Conservation (phyloP, 345 rosid genomes). For the Erodium maritimum region DNA sequence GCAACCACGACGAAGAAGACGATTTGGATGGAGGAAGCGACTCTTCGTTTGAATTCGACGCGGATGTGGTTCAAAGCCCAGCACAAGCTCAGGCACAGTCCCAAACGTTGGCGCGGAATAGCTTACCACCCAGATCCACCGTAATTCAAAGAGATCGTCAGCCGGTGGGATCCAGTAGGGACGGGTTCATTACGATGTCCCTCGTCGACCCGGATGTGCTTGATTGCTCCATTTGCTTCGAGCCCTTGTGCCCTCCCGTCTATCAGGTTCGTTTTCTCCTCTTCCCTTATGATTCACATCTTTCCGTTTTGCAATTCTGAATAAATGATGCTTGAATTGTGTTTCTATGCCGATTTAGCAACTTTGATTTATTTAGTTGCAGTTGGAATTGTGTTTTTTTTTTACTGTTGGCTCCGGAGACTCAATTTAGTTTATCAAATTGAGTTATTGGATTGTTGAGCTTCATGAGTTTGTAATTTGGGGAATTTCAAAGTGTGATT, state of each 20-base stretch:
- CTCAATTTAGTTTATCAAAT: background rate
- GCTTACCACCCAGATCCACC: background rate
- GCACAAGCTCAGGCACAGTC: background rate
- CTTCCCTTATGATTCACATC: background rate
- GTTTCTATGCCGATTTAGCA: background rate
- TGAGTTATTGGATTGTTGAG: background rate
- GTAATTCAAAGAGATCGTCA: background rate
- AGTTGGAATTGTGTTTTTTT: background rate
- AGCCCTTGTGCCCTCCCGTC: slow-evolving; percentile 36
- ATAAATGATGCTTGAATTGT: too few species aligned
- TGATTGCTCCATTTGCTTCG: slow-evolving; percentile 43
- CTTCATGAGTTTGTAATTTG: background rate
- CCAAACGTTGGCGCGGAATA: background rate
- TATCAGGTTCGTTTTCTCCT: slow-evolving; percentile 29
- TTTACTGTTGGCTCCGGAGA: background rate
- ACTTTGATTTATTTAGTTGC: background rate
- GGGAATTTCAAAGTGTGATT: background rate
- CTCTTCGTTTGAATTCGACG: background rate
- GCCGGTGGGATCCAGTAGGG: slow-evolving; percentile 7
- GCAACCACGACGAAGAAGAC: too few species aligned
- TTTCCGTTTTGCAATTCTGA: too few species aligned
- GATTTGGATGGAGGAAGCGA: too few species aligned
- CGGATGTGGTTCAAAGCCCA: background rate
- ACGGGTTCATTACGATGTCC: slow-evolving; percentile 18
- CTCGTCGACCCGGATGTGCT: slow-evolving; percentile 41